A percentile compares a stretch with the other conserved stretches of the same genome.
These are phyloP conservation scores for Murraya paniculata DNA, from an alignment of 345 rosid species.

Conservation along the genomic window DNA sequence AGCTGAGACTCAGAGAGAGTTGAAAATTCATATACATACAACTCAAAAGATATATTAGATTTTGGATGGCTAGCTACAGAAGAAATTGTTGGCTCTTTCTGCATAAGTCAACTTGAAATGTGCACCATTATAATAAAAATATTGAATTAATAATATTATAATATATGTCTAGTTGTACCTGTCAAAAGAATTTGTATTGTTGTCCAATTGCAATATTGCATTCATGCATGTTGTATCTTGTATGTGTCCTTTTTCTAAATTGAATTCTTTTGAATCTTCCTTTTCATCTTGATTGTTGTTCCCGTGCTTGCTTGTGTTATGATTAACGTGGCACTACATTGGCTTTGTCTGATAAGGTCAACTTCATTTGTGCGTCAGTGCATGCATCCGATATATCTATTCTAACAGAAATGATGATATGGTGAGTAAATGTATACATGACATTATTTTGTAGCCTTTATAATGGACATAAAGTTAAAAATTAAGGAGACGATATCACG, in stretches of 20 bases:
- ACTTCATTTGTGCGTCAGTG: not conserved
- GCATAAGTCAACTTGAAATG: conserved; percentile 13
- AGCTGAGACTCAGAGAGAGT: not conserved
- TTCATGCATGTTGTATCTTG: not conserved
- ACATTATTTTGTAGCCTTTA: too few relatives aligned
- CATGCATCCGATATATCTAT: not conserved
- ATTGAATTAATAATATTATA: too few relatives aligned
- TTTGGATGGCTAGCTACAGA: not conserved
- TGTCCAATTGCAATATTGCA: not conserved
- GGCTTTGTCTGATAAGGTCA: conserved; percentile 11
- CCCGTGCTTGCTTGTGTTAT: not conserved
- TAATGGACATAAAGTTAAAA: too few relatives aligned
- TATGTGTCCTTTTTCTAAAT: too few relatives aligned
- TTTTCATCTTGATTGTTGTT: not conserved
- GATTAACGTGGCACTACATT: not conserved
- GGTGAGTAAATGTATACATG: too few relatives aligned
- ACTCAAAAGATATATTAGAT: not conserved
- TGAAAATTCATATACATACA: not conserved
- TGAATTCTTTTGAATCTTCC: too few relatives aligned
- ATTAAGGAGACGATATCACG: too few relatives aligned
- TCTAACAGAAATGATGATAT: not conserved
- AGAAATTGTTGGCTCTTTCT: not conserved
- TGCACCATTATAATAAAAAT: not conserved
- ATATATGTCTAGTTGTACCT: not conserved
- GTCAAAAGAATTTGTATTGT: not conserved